Percentiles rank a stretch among this genome's conserved stretches.
Evolutionary conservation across 2,329 filamentous ascomycete species (phyloP).

Genomic region (Fusarium sp.): DNA sequence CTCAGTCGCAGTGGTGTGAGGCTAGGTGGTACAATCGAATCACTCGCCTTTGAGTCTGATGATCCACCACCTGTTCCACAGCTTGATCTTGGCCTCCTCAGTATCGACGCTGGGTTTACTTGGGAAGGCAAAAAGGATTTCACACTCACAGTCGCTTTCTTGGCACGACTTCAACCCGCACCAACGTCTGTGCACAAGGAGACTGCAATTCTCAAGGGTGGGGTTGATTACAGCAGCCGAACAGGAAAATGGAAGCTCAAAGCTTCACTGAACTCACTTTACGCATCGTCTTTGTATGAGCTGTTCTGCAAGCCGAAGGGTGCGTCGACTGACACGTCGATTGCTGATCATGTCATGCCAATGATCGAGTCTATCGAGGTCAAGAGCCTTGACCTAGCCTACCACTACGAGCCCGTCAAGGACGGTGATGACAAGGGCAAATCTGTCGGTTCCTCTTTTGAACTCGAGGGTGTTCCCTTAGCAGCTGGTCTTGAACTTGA

Average conservation of each 20-base stretch:
- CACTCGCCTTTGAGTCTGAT: background rate
- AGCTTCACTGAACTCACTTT: background rate
- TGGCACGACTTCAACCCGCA: fast-evolving
- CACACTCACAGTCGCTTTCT: background rate
- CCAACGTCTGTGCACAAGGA: background rate
- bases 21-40: background rate
- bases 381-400: background rate
- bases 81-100: background rate
- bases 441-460: background rate
- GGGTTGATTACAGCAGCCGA: background rate
- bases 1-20: background rate
- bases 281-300: background rate
- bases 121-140: background rate
- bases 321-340: background rate
- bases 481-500: background rate
- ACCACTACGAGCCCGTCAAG: background rate
- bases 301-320: background rate
- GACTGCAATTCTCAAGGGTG: background rate
- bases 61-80: background rate
- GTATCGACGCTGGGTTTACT: background rate
- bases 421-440: background rate
- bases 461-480: background rate
- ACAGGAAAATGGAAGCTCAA: background rate
- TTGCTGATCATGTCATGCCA: background rate
- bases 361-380: background rate